These are phyloP conservation scores for Syncephalastrum racemosum DNA, from an alignment of 371 early-diverging fungal species.

Conservation along the genomic window DNA sequence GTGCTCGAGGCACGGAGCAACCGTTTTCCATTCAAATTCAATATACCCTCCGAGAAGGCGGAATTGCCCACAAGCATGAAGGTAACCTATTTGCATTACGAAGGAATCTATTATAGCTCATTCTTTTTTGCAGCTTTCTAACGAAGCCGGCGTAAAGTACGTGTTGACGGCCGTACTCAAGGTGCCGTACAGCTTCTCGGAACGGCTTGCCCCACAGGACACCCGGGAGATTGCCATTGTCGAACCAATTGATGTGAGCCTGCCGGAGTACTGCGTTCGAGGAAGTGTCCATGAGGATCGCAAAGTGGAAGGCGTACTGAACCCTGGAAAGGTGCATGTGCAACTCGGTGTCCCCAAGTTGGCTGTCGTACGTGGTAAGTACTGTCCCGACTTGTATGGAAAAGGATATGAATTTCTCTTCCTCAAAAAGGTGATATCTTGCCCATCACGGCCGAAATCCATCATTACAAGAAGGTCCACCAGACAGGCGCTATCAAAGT, in stretches of 20 bases:
- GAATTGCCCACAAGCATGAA: constrained; percentile 41
- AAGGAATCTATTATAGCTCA: constrained; percentile 2
- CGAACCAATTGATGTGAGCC: constrained; percentile 40
- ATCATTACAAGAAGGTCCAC: constrained; percentile 22
- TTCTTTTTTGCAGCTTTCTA: constrained; percentile 18
- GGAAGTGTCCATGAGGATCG: constrained; percentile 22
- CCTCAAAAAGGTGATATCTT: constrained; percentile 37
- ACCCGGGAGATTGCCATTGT: constrained; percentile 28
- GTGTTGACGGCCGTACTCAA: constrained; percentile 29
- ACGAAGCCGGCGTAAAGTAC: constrained; percentile 33
- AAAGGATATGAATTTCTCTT: neutral
- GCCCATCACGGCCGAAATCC: constrained; percentile 31
- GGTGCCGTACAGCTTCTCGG: constrained; percentile 15
- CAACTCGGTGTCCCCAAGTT: constrained; percentile 28
- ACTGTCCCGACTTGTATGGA: neutral
- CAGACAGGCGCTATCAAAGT: constrained; percentile 15
- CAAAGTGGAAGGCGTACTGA: constrained; percentile 14
- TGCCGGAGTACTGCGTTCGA: constrained; percentile 19
- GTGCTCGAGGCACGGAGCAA: constrained; percentile 39
- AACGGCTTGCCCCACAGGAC: constrained; percentile 23
- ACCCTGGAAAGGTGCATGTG: constrained; percentile 24
- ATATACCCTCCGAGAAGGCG: constrained; percentile 25
- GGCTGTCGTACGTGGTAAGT: constrained; percentile 47
- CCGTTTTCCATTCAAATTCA: constrained; percentile 42
- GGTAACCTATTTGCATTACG: constrained; percentile 13